phyloP scores from a whole-genome alignment of 345 rosid species.

The Gossypium anomalum region DNA sequence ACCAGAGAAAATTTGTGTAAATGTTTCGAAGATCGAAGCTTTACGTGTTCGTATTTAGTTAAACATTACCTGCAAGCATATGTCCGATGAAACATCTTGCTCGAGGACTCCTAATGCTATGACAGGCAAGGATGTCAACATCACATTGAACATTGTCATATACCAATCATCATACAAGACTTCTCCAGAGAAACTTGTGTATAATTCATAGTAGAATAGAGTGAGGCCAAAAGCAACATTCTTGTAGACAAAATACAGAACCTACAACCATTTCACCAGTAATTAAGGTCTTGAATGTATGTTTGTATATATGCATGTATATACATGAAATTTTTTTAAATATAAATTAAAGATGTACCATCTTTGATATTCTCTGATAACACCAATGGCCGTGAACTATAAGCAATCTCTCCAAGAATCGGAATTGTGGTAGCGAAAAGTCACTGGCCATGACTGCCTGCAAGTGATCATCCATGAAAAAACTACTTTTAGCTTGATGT shows the following conservation, averaged over 20 bases:
- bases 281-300: neutral
- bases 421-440: slow-evolving; percentile 72
- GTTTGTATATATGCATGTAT: no score
- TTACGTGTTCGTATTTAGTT: neutral
- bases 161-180: slow-evolving; percentile 66
- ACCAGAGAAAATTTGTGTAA: neutral
- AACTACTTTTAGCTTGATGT: neutral
- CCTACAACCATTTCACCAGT: slow-evolving; percentile 25
- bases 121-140: slow-evolving; percentile 73
- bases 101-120: slow-evolving; percentile 70
- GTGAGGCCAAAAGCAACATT: slow-evolving; percentile 78
- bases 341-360: slow-evolving; percentile 38
- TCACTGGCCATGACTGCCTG: slow-evolving; percentile 94
- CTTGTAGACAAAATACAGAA: slow-evolving; percentile 73
- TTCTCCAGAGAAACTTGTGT: slow-evolving; percentile 66
- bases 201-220: slow-evolving; percentile 66
- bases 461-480: slow-evolving; percentile 13
- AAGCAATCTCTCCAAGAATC: slow-evolving; percentile 59
- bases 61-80: slow-evolving; percentile 61
- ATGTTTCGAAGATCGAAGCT: neutral
- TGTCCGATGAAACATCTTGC: slow-evolving; percentile 72
- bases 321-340: neutral
- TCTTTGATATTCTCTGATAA: slow-evolving; percentile 68
- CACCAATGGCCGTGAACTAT: slow-evolving; percentile 88
- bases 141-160: slow-evolving; percentile 63